phyloP scores from a whole-genome alignment of 2,329 filamentous ascomycete species.

The Neoascochyta sp. region DNA sequence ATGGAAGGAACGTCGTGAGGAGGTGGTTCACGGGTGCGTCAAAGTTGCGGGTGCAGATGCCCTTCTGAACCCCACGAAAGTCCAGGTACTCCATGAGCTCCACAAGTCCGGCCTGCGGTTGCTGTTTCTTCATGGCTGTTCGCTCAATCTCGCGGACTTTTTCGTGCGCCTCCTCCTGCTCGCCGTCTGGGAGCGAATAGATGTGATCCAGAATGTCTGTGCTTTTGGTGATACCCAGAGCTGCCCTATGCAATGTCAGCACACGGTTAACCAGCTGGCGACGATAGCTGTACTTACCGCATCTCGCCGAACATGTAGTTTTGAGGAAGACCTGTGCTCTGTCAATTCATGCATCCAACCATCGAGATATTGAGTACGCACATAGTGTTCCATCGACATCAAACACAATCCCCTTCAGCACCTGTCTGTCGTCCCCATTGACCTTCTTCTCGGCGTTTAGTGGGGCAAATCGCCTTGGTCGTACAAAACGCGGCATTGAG shows the following conservation, averaged over 20 bases:
- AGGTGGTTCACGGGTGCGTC: conserved; percentile 70
- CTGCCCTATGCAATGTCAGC: conserved; percentile 32
- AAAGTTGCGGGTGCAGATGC: conserved; percentile 93
- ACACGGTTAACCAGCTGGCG: background rate
- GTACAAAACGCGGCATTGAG: conserved; percentile 15
- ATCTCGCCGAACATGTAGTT: conserved; percentile 95
- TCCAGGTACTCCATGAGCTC: conserved; percentile 81
- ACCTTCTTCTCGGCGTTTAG: conserved; percentile 36
- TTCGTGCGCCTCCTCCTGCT: conserved; percentile 64
- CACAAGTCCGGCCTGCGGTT: conserved; percentile 74
- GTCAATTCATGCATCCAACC: background rate
- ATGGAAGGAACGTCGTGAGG: conserved; percentile 68
- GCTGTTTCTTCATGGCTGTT: conserved; percentile 72
- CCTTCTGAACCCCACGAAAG: conserved; percentile 63
- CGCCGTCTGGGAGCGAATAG: conserved; percentile 62
- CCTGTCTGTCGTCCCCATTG: conserved; percentile 38
- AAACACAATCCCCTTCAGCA: conserved; percentile 65
- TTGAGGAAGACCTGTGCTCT: conserved; percentile 67
- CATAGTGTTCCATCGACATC: conserved; percentile 95
- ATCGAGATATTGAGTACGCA: conserved; percentile 49
- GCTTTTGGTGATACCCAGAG: conserved; percentile 66
- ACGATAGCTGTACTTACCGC: conserved; percentile 48
- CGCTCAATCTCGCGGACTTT: conserved; percentile 78
- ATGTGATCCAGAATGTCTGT: conserved; percentile 89
- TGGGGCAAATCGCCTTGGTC: conserved; percentile 50